These are phyloP conservation scores for Boletus reticuloceps DNA, from an alignment of 768 basidiomycete species.

Conservation along the genomic window DNA sequence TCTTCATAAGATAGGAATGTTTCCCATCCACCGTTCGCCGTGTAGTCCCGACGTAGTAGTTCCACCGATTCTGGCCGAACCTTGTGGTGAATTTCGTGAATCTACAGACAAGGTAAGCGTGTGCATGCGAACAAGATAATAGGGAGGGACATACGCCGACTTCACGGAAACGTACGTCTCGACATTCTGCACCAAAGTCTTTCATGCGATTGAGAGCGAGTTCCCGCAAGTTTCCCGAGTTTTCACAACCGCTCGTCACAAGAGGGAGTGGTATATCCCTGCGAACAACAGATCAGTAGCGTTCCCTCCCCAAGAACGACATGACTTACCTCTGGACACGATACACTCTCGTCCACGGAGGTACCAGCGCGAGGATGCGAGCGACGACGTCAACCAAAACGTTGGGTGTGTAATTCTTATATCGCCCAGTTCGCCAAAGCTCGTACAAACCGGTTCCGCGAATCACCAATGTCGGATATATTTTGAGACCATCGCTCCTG, in stretches of 20 bases:
- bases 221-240: conserved; percentile 95
- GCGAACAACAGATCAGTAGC: conserved; percentile 1
- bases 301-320: not conserved
- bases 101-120: conserved; percentile 43
- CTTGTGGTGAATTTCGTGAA: conserved; percentile 98
- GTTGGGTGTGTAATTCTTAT: conserved; percentile 99
- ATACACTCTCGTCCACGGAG: conserved; percentile 98
- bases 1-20: conserved; percentile 99
- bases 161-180: conserved; percentile 97
- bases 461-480: conserved; percentile 98
- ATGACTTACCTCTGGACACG: conserved; percentile 82
- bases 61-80: conserved; percentile 95
- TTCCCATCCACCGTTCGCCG: conserved; percentile 99
- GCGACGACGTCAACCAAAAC: conserved; percentile 97
- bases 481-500: conserved; percentile 94
- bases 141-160: conserved; percentile 71
- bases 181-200: conserved; percentile 96
- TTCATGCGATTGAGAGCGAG: conserved; percentile 97
- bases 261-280: conserved; percentile 97
- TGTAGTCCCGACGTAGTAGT: conserved; percentile 91
- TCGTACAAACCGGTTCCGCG: conserved; percentile 96
- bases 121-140: not conserved
- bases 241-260: conserved; percentile 96
- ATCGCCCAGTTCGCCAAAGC: conserved; percentile 93
- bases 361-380: conserved; percentile 91